Evolutionary conservation across 192 early-diverging fungal genomes (phyloP).

Genomic region (Fimicolochytrium jonesii): DNA sequence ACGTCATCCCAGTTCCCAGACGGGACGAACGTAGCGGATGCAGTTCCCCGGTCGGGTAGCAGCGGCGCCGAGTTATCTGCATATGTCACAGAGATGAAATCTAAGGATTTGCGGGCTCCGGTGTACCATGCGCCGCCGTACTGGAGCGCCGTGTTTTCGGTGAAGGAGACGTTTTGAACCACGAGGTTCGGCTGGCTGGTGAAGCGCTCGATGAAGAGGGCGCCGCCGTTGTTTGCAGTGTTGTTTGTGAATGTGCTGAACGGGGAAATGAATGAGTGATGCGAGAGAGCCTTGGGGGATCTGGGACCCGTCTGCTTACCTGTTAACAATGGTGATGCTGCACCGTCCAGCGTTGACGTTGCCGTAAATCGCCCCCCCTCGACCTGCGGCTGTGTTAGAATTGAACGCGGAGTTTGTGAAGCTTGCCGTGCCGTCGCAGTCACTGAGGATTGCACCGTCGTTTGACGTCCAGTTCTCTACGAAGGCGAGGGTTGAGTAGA

Average conservation of each 20-base stretch:
- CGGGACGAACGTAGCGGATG: conserved; percentile 1
- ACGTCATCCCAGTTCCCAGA: neutral
- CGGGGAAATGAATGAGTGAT: no score
- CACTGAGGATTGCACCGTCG: conserved; percentile 11
- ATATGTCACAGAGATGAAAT: neutral
- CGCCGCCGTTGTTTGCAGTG: neutral
- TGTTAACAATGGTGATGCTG: neutral
- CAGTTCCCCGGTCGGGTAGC: neutral
- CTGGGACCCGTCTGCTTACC: no score
- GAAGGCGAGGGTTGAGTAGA: neutral
- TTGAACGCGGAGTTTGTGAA: conserved; percentile 5
- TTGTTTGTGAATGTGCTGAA: conserved; percentile 5
- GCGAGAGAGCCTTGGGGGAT: no score
- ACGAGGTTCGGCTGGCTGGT: neutral
- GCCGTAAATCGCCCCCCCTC: conserved; percentile 3
- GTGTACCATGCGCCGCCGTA: conserved; percentile 5
- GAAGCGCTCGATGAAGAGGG: neutral
- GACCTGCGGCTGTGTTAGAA: conserved; percentile 4
- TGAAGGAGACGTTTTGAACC: neutral
- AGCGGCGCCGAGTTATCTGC: conserved; percentile 2
- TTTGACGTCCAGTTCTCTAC: conserved; percentile 6
- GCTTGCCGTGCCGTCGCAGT: neutral
- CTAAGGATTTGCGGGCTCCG: neutral
- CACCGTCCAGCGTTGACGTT: neutral
- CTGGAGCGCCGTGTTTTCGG: neutral